Base-by-base conservation (phyloP, 2,329 filamentous ascomycete species). In the Coniella vitis region DNA sequence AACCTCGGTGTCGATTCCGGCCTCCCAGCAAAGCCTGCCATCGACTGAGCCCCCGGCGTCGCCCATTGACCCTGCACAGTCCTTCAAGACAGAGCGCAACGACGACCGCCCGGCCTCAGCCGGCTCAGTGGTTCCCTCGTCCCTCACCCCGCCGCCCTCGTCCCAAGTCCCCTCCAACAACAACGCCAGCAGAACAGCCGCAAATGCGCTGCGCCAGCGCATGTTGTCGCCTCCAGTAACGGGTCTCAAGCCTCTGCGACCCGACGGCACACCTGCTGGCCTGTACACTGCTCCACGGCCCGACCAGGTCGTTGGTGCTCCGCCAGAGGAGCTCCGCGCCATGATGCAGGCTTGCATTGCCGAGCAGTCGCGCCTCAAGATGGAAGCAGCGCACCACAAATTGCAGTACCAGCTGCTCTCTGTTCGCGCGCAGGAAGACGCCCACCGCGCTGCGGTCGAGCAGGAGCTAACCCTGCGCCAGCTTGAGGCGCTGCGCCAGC, bases 381-480 rank as follows among this genome's bases (percentile, higher is more conserved):
- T 90, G 72, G 86, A 90, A 51, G 84, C 86, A 14, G 87, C 90
- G 29, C 90, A 96, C 64, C 86, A 93, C 70, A 94, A 93, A 68
- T 72, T 97, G 47, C 91, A 96, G 64, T 86, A 90, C 62, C 90
- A 85, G 58, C 78, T 96, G 61, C 76, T 95, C 22, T 83, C 80
- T 45, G 83, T 96, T 56, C 88, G 95, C 61, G 90, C 87, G 47
- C 83, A 85, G 42, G 89, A 95, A 57, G 85, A 90, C 25, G 80
- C 88, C 9, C 90, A 94, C 66, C 83, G 90, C 21, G 89, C 91
- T 57, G 86, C 84, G 32, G 90, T 96, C 4, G 91, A 96, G 66
- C 86, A 95, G 59, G 87, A 93, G 56, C 90, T 96, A 79, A 86
- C 85, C n/a, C 81, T 88, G 54, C 79, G 86, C 19, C 90, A 96